Evolutionary conservation across 78 protist genomes (phyloP).

Genomic region (Isochrysis galbana): DNA sequence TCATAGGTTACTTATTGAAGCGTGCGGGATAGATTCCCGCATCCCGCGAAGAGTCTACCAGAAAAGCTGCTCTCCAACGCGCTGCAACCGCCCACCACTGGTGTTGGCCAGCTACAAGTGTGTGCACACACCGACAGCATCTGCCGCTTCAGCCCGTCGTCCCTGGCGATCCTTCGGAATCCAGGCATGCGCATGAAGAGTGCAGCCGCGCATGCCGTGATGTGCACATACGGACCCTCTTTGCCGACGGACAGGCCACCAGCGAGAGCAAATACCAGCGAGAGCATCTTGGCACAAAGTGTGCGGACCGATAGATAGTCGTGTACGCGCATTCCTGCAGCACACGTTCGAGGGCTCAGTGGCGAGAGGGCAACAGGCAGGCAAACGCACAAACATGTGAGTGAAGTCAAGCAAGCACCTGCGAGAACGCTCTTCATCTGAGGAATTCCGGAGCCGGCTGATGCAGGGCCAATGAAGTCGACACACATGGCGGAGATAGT

Average conservation of each 20-base stretch:
- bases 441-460: constrained; percentile 72
- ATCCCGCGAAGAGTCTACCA: too few relatives aligned
- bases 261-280: constrained; percentile 53
- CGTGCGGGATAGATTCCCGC: too few relatives aligned
- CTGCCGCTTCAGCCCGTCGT: not conserved
- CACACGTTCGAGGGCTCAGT: too few relatives aligned
- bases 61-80: too few relatives aligned
- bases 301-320: constrained; percentile 44
- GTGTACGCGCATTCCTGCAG: not conserved
- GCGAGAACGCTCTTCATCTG: constrained; percentile 60
- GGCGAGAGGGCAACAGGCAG: too few relatives aligned
- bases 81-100: too few relatives aligned
- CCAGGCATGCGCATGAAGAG: not conserved
- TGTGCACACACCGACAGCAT: too few relatives aligned
- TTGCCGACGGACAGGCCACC: constrained; percentile 84
- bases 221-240: constrained; percentile 91
- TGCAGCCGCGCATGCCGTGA: constrained; percentile 49
- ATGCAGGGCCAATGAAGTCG: not conserved
- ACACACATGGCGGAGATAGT: constrained; percentile 2
- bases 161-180: not conserved
- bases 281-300: constrained; percentile 26
- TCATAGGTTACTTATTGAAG: too few relatives aligned
- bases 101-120: too few relatives aligned
- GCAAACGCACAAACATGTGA: too few relatives aligned
- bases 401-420: too few relatives aligned